A percentile compares a stretch with the other conserved stretches of the same genome.
Conservation (phyloP, 2,329 filamentous ascomycete genomes). For the Penicillium frequentans region DNA sequence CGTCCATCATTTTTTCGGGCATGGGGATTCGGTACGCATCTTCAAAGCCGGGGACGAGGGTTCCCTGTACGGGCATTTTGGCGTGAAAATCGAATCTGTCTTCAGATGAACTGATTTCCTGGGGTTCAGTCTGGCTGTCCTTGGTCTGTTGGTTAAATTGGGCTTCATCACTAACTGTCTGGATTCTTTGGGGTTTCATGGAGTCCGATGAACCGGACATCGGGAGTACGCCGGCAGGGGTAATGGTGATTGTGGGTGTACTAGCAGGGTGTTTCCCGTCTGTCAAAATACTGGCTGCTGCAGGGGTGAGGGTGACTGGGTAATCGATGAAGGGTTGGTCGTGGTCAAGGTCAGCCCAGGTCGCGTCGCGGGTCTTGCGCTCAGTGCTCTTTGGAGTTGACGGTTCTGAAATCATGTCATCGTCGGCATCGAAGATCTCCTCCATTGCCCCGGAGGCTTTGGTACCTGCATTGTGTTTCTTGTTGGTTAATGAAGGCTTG, state of each 20-base stretch:
- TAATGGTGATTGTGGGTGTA: constrained; percentile 30
- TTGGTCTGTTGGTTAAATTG: not conserved
- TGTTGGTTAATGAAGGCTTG: constrained; percentile 62
- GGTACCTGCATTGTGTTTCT: not conserved
- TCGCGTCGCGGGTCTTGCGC: not conserved
- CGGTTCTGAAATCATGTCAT: not conserved
- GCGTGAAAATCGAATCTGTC: not conserved
- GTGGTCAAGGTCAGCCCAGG: not conserved
- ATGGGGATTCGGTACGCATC: constrained; percentile 5
- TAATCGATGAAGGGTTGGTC: not conserved
- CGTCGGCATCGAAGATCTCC: constrained; percentile 4
- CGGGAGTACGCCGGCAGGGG: constrained; percentile 28
- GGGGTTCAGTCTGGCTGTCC: constrained; percentile 6
- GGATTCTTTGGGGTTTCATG: constrained; percentile 10
- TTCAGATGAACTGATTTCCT: constrained; percentile 9
- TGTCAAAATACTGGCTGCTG: not conserved
- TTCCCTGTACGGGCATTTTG: not conserved
- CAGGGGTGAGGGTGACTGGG: not conserved
- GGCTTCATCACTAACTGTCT: constrained; percentile 13
- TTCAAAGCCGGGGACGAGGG: not conserved
- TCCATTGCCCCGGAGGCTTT: not conserved
- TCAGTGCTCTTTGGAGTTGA: not conserved
- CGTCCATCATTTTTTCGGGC: constrained; percentile 3
- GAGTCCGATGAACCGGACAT: constrained; percentile 6
- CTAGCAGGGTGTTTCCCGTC: not conserved